Percentiles rank a stretch among this genome's conserved stretches.
Conservation (phyloP, 768 basidiomycete genomes). For the Mycena haematopus region DNA sequence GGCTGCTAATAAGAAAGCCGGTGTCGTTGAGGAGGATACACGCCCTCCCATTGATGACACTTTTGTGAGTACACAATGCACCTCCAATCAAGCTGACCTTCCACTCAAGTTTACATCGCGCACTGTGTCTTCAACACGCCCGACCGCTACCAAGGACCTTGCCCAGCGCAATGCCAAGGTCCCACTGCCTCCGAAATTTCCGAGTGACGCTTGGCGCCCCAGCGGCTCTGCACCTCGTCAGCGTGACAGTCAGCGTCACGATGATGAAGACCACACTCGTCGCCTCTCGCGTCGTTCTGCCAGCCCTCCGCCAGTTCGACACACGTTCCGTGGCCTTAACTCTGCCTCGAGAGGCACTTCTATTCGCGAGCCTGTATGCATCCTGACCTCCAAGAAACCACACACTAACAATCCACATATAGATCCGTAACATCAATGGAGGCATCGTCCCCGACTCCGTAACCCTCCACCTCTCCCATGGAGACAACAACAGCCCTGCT, state of each 20-base stretch:
- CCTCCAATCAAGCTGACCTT: too few species aligned
- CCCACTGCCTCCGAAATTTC: slow-evolving; percentile 2
- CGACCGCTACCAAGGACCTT: slow-evolving; percentile 8
- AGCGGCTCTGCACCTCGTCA: neutral
- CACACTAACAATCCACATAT: neutral
- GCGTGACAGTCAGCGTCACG: neutral
- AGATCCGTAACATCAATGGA: slow-evolving; percentile 17
- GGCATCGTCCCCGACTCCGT: neutral
- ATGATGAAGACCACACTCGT: neutral
- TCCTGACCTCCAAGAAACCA: neutral
- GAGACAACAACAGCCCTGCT: neutral
- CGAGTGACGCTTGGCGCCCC: neutral
- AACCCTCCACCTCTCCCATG: neutral
- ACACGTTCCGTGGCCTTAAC: neutral
- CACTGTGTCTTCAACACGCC: neutral
- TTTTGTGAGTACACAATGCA: too few species aligned
- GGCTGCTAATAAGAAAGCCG: neutral
- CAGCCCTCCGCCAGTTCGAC: neutral
- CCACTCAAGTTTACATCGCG: slow-evolving; percentile 1
- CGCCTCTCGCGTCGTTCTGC: neutral
- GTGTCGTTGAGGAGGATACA: too few species aligned
- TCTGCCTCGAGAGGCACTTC: too few species aligned
- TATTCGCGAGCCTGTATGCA: neutral
- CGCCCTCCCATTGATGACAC: too few species aligned
- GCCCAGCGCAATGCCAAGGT: slow-evolving; percentile 10